phyloP scores from a whole-genome alignment of 2,329 filamentous ascomycete genomes.

The Exserohilum rostratum region DNA sequence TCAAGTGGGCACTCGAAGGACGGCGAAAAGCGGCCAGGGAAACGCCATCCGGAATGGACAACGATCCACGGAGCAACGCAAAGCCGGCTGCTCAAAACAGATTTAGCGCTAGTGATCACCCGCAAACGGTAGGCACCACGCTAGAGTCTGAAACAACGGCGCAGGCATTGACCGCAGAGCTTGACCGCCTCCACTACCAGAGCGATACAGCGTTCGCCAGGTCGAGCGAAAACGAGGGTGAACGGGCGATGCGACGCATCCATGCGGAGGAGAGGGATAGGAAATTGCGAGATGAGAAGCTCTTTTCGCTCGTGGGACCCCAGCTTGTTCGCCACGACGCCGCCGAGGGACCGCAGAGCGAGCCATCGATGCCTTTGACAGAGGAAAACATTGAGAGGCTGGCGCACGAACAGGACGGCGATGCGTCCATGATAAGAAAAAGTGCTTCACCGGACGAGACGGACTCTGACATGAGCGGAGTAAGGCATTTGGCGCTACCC shows the following conservation, averaged over 20 bases:
- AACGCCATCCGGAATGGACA: conserved; percentile 26
- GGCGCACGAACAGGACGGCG: conserved; percentile 36
- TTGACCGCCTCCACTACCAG: conserved; percentile 47
- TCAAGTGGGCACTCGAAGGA: conserved; percentile 67
- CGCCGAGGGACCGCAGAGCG: conserved; percentile 23
- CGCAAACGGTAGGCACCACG: conserved; percentile 33
- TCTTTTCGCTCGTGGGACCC: conserved; percentile 56
- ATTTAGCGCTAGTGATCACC: conserved; percentile 36
- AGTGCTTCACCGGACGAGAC: conserved; percentile 18
- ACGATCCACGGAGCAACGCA: conserved; percentile 36
- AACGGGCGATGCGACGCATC: conserved; percentile 54
- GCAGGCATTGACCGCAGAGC: conserved; percentile 42
- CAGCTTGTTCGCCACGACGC: conserved; percentile 30
- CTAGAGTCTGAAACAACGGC: conserved; percentile 45
- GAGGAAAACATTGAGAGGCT: conserved; percentile 47
- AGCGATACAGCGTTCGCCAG: conserved; percentile 48
- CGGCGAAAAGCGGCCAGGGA: conserved; percentile 42
- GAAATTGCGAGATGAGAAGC: conserved; percentile 60
- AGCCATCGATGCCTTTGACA: conserved; percentile 42
- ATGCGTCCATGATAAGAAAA: conserved; percentile 17
- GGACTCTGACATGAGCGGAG: conserved; percentile 26
- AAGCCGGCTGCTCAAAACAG: conserved; percentile 20
- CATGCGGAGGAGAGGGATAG: conserved; percentile 62
- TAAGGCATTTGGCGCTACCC: conserved; percentile 14
- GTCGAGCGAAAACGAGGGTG: conserved; percentile 53